Evolutionary conservation across 2,329 filamentous ascomycete genomes (phyloP).

Genomic region (Ceratocystis colombiana): DNA sequence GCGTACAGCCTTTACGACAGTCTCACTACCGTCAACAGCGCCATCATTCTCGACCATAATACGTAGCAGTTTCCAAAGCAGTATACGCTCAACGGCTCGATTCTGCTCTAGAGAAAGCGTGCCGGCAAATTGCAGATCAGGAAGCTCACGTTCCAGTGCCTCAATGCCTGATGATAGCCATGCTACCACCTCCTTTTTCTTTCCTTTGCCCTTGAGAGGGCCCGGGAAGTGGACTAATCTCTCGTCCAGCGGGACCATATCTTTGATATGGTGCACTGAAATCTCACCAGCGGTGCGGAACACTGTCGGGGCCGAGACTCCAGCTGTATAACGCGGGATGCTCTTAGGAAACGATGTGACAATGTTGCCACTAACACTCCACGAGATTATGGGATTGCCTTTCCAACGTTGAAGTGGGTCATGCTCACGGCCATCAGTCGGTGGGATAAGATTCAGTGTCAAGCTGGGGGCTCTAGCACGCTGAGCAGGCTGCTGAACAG

Average conservation of each 20-base stretch:
- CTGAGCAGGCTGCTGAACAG: slow-evolving; percentile 29
- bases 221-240: slow-evolving; percentile 75
- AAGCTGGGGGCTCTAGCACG: slow-evolving; percentile 46
- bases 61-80: slow-evolving; percentile 79
- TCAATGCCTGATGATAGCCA: slow-evolving; percentile 77
- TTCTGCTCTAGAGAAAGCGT: slow-evolving; percentile 53
- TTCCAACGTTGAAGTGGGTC: slow-evolving; percentile 86
- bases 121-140: slow-evolving; percentile 40
- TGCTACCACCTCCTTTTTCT: slow-evolving; percentile 82
- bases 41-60: slow-evolving; percentile 83
- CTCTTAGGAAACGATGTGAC: slow-evolving; percentile 82
- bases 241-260: slow-evolving; percentile 61
- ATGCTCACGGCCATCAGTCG: slow-evolving; percentile 55
- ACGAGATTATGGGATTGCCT: slow-evolving; percentile 74
- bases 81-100: slow-evolving; percentile 63
- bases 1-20: slow-evolving; percentile 64
- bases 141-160: slow-evolving; percentile 52
- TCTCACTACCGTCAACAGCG: slow-evolving; percentile 58
- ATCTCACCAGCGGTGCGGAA: slow-evolving; percentile 75
- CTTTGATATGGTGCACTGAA: slow-evolving; percentile 63
- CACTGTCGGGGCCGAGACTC: slow-evolving; percentile 62
- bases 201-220: slow-evolving; percentile 76
- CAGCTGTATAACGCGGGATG: slow-evolving; percentile 73
- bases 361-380: slow-evolving; percentile 76
- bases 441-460: slow-evolving; percentile 48